Conservation (phyloP, 768 basidiomycete genomes). For the Termitomyces sp. region DNA sequence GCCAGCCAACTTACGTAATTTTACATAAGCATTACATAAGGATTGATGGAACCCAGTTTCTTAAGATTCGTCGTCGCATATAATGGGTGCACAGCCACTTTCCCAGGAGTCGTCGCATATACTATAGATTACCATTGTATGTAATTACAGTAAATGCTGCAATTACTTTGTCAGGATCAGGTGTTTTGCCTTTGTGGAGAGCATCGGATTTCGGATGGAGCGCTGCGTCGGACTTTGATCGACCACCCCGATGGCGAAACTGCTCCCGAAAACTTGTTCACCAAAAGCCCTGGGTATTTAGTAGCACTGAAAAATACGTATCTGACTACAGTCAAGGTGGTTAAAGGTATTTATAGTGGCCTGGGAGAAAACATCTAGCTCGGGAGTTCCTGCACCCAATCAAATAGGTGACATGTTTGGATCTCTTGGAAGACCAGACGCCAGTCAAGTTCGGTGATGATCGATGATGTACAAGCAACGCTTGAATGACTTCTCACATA, state of each 20-base stretch:
- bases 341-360: constrained; percentile 9
- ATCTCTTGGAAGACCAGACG: background rate
- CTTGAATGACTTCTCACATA: background rate
- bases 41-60: too few relatives aligned
- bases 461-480: background rate
- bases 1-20: too few relatives aligned
- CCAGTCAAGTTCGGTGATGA: background rate
- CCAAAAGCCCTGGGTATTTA: constrained; percentile 4
- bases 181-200: background rate
- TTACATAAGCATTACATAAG: too few relatives aligned
- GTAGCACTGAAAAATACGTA: constrained; percentile 11
- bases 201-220: constrained; percentile 11
- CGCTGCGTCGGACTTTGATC: constrained; percentile 14
- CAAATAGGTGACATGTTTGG: constrained; percentile 9
- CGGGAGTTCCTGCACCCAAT: constrained; percentile 8
- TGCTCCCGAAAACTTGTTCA: constrained; percentile 11
- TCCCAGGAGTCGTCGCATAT: too few relatives aligned
- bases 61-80: too few relatives aligned
- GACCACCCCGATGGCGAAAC: constrained; percentile 10
- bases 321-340: constrained; percentile 12
- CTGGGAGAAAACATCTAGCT: constrained; percentile 9
- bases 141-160: too few relatives aligned
- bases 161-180: too few relatives aligned
- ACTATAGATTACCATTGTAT: too few relatives aligned
- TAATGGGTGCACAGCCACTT: too few relatives aligned